A percentile compares a stretch with the other conserved stretches of the same genome.
These are phyloP conservation scores for Solanum microdontum DNA, from an alignment of 257 asterid species.

Conservation along the genomic window DNA sequence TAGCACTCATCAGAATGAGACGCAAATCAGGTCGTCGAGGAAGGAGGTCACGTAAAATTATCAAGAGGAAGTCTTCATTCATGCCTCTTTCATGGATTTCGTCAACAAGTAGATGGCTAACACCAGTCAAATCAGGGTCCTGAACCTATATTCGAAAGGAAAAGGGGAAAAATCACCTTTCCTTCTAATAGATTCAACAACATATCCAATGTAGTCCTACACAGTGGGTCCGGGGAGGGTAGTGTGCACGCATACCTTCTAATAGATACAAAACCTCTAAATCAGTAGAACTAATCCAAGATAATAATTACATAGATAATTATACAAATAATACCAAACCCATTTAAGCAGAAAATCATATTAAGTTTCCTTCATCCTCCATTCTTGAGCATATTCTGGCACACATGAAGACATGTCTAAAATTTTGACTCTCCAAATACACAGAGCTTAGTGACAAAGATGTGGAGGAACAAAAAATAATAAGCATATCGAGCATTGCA, in stretches of 20 bases:
- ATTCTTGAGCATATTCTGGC: background rate
- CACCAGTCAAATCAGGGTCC: constrained; percentile 69
- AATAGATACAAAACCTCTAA: background rate
- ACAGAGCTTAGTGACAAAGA: background rate
- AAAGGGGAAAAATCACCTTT: constrained; percentile 4
- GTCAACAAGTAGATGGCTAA: constrained; percentile 85
- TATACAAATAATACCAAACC: background rate
- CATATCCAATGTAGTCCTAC: background rate
- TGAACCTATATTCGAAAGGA: constrained; percentile 37
- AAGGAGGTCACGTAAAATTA: constrained; percentile 76
- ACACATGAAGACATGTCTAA: background rate
- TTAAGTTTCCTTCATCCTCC: background rate
- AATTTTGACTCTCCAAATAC: background rate
- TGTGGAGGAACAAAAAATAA: background rate
- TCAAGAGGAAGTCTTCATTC: constrained; percentile 89
- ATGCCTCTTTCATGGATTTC: constrained; percentile 98
- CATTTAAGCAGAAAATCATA: background rate
- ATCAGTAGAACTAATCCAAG: background rate
- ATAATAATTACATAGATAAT: background rate
- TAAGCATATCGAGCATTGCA: background rate
- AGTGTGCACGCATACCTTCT: background rate
- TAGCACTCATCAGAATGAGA: constrained; percentile 95
- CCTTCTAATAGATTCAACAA: background rate
- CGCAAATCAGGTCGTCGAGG: constrained; percentile 93
- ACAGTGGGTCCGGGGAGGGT: background rate